A percentile compares a stretch with the other conserved stretches of the same genome.
Evolutionary conservation across 768 basidiomycete genomes (phyloP).

Genomic region (Lactarius psammicola): DNA sequence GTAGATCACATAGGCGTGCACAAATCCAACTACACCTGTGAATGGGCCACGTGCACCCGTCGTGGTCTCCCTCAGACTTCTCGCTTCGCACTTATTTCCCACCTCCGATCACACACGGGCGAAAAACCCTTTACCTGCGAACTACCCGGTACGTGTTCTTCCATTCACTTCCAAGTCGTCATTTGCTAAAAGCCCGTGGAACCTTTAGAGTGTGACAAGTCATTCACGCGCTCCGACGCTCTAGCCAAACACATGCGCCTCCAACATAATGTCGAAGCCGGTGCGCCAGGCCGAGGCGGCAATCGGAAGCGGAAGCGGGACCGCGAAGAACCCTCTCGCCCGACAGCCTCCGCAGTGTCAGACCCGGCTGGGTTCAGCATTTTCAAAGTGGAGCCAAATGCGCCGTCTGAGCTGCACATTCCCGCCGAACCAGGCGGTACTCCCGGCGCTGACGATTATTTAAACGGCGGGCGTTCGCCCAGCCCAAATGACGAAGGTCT

Average conservation of each 20-base stretch:
- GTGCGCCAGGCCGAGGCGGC: conserved; percentile 70
- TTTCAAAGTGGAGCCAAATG: conserved; percentile 29
- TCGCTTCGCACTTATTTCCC: conserved; percentile 86
- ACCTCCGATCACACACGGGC: conserved; percentile 89
- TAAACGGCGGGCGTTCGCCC: conserved; percentile 29
- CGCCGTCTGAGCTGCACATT: conserved; percentile 14
- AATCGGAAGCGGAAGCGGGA: conserved; percentile 67
- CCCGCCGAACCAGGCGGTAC: conserved; percentile 18
- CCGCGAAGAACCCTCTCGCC: conserved; percentile 29
- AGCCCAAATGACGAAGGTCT: conserved; percentile 44
- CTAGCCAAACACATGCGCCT: conserved; percentile 90
- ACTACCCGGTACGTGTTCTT: conserved; percentile 60
- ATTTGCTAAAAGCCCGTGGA: conserved; percentile 1
- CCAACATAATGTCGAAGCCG: conserved; percentile 77
- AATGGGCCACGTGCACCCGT: conserved; percentile 82
- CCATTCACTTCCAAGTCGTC: conserved; percentile 3
- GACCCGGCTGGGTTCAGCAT: conserved; percentile 26
- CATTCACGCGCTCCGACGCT: conserved; percentile 93
- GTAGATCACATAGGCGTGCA: conserved; percentile 79
- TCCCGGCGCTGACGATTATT: conserved; percentile 13
- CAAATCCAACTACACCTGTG: conserved; percentile 84
- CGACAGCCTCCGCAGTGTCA: conserved; percentile 8
- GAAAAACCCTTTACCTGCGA: conserved; percentile 90
- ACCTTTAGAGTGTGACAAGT: conserved; percentile 82
- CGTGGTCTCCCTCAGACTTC: conserved; percentile 83